Evolutionary conservation across 441 rosid species (phyloP).

Genomic region (Hura crepitans): DNA sequence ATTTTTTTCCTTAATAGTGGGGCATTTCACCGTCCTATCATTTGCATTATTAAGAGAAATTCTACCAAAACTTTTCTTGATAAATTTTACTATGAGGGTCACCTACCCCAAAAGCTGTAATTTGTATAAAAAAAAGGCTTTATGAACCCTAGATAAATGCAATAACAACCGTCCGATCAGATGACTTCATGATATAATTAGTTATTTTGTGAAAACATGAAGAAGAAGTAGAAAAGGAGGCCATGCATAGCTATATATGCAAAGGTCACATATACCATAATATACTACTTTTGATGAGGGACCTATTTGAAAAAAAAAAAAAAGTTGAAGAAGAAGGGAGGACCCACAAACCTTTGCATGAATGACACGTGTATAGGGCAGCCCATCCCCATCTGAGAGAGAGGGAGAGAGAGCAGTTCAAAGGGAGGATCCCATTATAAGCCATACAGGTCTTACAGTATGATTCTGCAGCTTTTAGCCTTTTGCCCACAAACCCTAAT

Average conservation of each 20-base stretch:
- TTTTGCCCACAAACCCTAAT: conserved; percentile 50
- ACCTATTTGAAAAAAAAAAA: neutral
- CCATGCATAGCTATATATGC: conserved; percentile 9
- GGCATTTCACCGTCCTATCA: conserved; percentile 13
- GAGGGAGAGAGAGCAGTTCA: too few species aligned
- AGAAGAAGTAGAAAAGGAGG: neutral
- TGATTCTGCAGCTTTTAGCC: conserved; percentile 50
- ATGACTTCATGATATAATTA: neutral
- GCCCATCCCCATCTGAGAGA: neutral
- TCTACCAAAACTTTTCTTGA: neutral
- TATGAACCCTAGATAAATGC: neutral
- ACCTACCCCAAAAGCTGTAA: too few species aligned
- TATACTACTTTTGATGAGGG: conserved; percentile 27
- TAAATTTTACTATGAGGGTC: neutral
- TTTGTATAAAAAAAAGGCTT: neutral
- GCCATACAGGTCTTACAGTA: conserved; percentile 46
- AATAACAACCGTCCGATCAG: neutral
- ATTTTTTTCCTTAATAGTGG: neutral
- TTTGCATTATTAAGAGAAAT: conserved; percentile 15
- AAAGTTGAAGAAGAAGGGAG: too few species aligned
- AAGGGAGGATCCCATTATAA: conserved; percentile 44
- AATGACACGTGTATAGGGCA: conserved; percentile 33
- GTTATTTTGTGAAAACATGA: too few species aligned
- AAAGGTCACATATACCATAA: conserved; percentile 1
- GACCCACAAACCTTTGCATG: conserved; percentile 44